These are phyloP conservation scores for Brettanomyces anomalus DNA, from an alignment of 805 yeast species.

Conservation along the genomic window DNA sequence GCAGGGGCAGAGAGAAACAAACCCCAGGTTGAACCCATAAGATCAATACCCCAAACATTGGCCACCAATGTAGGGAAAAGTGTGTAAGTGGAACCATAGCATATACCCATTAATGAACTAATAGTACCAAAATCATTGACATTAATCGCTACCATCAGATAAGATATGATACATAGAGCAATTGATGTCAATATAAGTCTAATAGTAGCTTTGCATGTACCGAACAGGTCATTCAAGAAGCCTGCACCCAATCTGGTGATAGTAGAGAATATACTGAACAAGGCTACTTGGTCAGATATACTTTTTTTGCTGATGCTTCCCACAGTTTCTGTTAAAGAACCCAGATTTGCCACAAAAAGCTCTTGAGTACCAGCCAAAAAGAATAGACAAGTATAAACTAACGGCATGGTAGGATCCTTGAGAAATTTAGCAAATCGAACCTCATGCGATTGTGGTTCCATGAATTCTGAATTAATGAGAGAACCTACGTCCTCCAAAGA, in stretches of 20 bases:
- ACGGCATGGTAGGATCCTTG: constrained; percentile 51
- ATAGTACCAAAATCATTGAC: constrained; percentile 7
- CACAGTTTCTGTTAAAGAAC: constrained; percentile 43
- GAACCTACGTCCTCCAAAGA: constrained; percentile 26
- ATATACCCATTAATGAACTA: constrained; percentile 52
- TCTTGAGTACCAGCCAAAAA: constrained; percentile 78
- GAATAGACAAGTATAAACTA: constrained; percentile 54
- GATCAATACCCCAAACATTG: constrained; percentile 75
- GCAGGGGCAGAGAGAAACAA: constrained; percentile 86
- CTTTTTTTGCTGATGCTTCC: constrained; percentile 9
- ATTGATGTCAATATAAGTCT: constrained; percentile 7
- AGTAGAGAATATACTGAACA: constrained; percentile 60
- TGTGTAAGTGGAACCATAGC: constrained; percentile 80
- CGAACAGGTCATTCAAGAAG: constrained; percentile 48
- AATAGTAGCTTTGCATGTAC: constrained; percentile 10
- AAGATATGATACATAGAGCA: constrained; percentile 6
- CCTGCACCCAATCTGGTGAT: constrained; percentile 58
- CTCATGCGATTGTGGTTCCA: constrained; percentile 21
- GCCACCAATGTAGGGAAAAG: constrained; percentile 74
- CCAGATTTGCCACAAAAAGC: constrained; percentile 75
- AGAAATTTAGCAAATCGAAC: constrained; percentile 25
- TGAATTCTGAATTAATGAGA: constrained; percentile 18
- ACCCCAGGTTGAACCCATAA: constrained; percentile 89
- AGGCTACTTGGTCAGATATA: constrained; percentile 43
- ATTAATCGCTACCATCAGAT: constrained; percentile 8